Base-by-base conservation (phyloP, 805 yeast species). In the Hanseniaspora meyeri region DNA sequence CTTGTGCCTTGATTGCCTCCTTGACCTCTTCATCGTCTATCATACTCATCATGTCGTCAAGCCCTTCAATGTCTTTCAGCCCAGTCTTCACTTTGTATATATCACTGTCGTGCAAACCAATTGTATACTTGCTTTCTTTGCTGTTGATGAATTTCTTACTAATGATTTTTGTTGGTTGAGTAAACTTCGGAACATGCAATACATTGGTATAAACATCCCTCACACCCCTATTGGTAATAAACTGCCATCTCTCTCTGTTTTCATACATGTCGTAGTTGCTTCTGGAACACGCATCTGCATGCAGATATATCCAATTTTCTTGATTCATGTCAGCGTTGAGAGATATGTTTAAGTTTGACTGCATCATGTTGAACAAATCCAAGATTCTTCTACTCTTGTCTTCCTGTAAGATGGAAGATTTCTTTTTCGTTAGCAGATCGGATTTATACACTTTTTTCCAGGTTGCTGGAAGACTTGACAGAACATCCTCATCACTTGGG, bases 161-260 rank as follows among this genome's bases (percentile, higher is more conserved):
- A 34, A 65, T 61, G 6, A 74, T 70, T 47, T 64, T 63, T 6
- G 77, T 72, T 1, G 97, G 87, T 70, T 93, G 98, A 8, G 95
- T 83, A 4, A 74, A 72, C 20, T 63, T 66, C 3, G 97, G 96
- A 37, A 79, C 80, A 66, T 88, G 87, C 39, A 76, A 73, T 36
- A 85, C 74, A n/a, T 95, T 95, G 0, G 96, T 85, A 67, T 89
- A 91, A 1, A 85, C 79, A 66, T 91, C 97, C 64, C 82, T 81
- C 20, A 79, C 66, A 0, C 90, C 90, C 51, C 81, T 75, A 20
- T 64, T 63, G 20, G 68, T 70, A 43, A 72, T 68, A 49, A 70
- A 73, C 20, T 76, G 66, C 40, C 77, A 71, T 27, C 77, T 76
- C 20, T 71, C 72, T 60, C 90, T 73, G 58, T 85, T 80, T 55